These are phyloP conservation scores for Endotrypanum monterogeii DNA, from an alignment of 208 protist genomes.

Conservation along the genomic window DNA sequence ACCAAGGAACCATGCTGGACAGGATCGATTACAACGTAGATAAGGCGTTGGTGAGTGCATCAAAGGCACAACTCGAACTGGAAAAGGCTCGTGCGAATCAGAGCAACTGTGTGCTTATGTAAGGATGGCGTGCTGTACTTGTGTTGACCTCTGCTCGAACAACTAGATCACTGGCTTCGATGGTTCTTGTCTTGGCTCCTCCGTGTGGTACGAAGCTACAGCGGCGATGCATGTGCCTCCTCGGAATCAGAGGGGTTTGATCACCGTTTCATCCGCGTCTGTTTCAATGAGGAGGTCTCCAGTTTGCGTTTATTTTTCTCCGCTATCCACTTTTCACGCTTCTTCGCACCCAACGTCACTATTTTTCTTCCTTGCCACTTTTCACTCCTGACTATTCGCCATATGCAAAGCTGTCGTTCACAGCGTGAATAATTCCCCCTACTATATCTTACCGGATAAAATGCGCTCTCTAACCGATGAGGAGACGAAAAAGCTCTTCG, in stretches of 20 bases:
- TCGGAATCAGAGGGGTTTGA: neutral
- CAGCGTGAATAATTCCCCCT: neutral
- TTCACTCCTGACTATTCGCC: neutral
- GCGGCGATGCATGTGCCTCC: neutral
- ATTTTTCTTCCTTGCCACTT: neutral
- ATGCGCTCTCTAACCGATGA: slow-evolving; percentile 88
- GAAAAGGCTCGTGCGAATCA: slow-evolving; percentile 83
- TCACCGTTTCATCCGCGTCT: neutral
- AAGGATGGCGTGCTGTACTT: neutral
- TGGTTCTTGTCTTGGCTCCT: neutral
- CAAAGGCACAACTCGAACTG: slow-evolving; percentile 67
- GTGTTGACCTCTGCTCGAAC: slow-evolving; percentile 5
- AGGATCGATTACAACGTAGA: slow-evolving; percentile 93
- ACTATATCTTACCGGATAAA: neutral
- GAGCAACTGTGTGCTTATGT: slow-evolving; percentile 59
- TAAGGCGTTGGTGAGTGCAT: slow-evolving; percentile 51
- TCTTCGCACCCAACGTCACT: neutral
- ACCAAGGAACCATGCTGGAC: slow-evolving; percentile 92
- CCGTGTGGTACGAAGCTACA: neutral
- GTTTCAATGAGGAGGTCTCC: neutral
- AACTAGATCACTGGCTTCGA: slow-evolving; percentile 1
- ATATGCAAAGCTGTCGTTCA: neutral
- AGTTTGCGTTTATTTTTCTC: neutral
- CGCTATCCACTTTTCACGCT: neutral
- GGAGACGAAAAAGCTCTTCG: slow-evolving; percentile 90